phyloP scores from a whole-genome alignment of 2,329 filamentous ascomycete species.

The Bertia moriformis region DNA sequence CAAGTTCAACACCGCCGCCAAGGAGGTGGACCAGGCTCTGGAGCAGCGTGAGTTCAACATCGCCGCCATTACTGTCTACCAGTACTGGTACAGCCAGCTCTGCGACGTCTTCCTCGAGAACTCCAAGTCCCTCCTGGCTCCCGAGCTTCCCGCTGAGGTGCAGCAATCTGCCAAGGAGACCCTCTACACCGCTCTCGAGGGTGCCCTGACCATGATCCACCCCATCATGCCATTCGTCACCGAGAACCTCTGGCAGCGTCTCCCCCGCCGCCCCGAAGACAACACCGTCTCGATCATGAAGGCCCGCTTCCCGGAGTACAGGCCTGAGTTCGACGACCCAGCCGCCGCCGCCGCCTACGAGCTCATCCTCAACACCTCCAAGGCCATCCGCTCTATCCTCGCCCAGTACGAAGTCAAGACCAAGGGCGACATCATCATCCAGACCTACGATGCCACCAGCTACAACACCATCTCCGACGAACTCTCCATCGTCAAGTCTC shows the following conservation, averaged over 20 bases:
- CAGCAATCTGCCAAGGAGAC: slow-evolving; percentile 41
- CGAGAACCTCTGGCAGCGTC: slow-evolving; percentile 37
- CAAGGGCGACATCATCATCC: slow-evolving; percentile 26
- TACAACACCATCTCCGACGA: slow-evolving; percentile 40
- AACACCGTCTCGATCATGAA: slow-evolving; percentile 43
- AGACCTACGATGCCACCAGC: slow-evolving; percentile 37
- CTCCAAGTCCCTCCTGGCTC: slow-evolving; percentile 16
- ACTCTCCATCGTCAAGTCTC: slow-evolving; percentile 44
- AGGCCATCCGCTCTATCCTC: slow-evolving; percentile 39
- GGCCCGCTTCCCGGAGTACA: slow-evolving; percentile 40
- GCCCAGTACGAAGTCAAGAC: slow-evolving; percentile 38
- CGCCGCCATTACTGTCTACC: slow-evolving; percentile 16
- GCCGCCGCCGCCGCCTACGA: slow-evolving; percentile 41
- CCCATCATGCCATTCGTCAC: slow-evolving; percentile 35
- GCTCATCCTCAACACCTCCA: slow-evolving; percentile 39
- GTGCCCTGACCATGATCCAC: slow-evolving; percentile 32
- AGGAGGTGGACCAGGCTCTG: slow-evolving; percentile 1
- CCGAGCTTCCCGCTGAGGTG: slow-evolving; percentile 19
- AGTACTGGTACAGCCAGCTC: slow-evolving; percentile 29
- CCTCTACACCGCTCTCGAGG: slow-evolving; percentile 49
- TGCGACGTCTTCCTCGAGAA: slow-evolving; percentile 32
- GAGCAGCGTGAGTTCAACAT: slow-evolving; percentile 1
- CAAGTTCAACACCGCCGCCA: slow-evolving; percentile 1
- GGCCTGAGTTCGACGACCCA: slow-evolving; percentile 33
- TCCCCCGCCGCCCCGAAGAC: slow-evolving; percentile 35